Base-by-base conservation (phyloP, 2,329 filamentous ascomycete species). In the Huntiella decipiens region DNA sequence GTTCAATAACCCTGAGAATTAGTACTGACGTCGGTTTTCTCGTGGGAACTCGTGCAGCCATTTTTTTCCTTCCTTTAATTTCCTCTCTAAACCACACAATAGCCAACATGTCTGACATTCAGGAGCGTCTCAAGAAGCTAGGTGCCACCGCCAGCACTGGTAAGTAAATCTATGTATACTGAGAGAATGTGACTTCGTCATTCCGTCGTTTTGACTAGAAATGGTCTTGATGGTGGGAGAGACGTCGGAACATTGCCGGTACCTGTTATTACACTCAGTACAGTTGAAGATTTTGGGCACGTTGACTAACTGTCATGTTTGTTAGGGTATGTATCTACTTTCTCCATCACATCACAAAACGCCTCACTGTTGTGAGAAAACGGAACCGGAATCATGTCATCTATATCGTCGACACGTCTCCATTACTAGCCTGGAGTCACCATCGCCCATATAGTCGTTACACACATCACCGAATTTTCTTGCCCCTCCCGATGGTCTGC, bases 91-190 rank as follows among this genome's bases (percentile, higher is more conserved):
- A 50, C 44, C 50, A 50, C 50, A 52, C 54, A 45, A 47, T 49
- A 55, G 54, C 55, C 62, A 66, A 53, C 58, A 73, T 73, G 68
- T 63, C 65, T 57, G 69, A 72, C 58, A 58, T 73, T 55, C 69
- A 73, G 63, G 69, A 73, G 63, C 66, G 69, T 56, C 66, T 73
- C 57, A 73, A 71, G 68, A 73, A 73, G 68, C 68, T 72, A 53
- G 68, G 67, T 61, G 63, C 61, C 51, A 59, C 58, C 53, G 67
- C 67, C 58, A 67, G 68, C 63, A 83, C 79, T 66, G 80, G 80
- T 83, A 75, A 58, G 79, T 35, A 13, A 8, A 28, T 40, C 43
- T 7, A 15, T 38, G 11, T 36, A 22, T 11, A 17, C 34, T 8
- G 32, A 31, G 17, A 10, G 12, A 22, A 31, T 42, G 31, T 15